These are phyloP conservation scores for Paecilomyces formosus DNA, from an alignment of 2,329 filamentous ascomycete species.

Conservation along the genomic window DNA sequence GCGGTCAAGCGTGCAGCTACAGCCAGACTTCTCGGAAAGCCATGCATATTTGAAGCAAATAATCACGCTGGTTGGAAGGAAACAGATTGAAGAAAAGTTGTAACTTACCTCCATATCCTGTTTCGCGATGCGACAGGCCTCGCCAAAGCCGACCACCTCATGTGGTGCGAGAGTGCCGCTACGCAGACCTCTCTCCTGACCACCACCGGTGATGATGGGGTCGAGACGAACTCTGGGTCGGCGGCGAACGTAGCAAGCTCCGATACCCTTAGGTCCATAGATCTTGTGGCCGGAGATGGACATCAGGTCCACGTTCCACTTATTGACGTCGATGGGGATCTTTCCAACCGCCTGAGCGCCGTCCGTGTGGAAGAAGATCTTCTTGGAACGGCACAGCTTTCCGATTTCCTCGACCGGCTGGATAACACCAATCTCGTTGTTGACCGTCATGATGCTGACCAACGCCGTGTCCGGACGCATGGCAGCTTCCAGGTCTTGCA, in stretches of 20 bases:
- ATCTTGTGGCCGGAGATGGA: conserved; percentile 98
- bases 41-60: conserved; percentile 80
- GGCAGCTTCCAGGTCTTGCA: conserved; percentile 77
- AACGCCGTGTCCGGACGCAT: conserved; percentile 86
- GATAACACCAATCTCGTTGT: conserved; percentile 99
- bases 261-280: conserved; percentile 94
- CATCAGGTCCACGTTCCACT: conserved; percentile 98
- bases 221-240: conserved; percentile 89
- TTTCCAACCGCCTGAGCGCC: conserved; percentile 97
- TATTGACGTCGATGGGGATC: conserved; percentile 92
- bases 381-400: conserved; percentile 79
- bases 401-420: conserved; percentile 93
- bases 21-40: conserved; percentile 72
- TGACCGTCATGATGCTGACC: conserved; percentile 97
- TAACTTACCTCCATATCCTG: conserved; percentile 80
- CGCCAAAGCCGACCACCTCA: conserved; percentile 85
- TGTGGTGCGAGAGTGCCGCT: conserved; percentile 90
- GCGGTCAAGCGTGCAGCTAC: conserved; percentile 25
- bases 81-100: conserved; percentile 6
- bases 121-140: conserved; percentile 85
- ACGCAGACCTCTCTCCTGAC: conserved; percentile 88
- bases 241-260: conserved; percentile 90
- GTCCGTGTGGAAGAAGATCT: conserved; percentile 97
- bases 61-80: conserved; percentile 52
- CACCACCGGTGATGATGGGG: conserved; percentile 91